Evolutionary conservation across 768 basidiomycete species (phyloP), one percentile per base, ranked within the genome.

Genomic region (Daedaleopsis sinensis): DNA sequence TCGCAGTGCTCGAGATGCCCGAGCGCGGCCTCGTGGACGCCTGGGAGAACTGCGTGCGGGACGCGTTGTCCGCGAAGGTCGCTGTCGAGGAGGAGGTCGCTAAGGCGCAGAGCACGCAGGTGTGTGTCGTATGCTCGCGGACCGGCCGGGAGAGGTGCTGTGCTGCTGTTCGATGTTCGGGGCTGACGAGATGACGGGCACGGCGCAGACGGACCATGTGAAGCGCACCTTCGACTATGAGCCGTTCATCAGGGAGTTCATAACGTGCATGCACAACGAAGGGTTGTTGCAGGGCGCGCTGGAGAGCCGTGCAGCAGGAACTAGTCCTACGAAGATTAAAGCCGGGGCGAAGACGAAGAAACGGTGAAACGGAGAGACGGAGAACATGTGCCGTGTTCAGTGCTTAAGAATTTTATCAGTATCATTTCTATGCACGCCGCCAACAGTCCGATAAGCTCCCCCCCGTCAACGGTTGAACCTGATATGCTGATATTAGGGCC

Each of bases 161-260:
- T 15, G 32, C 48, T 27, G 21, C n/a, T 16, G 44, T 10, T 54
- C n/a, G 8, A 11, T 16, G 21, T 35, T n/a, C 42, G 38, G 19
- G 39, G 32, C 24, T 36, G 50, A 24, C 21, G 37, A 23, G 38
- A 44, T 36, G 44, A 48, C 16, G 38, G n/a, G 43, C 39, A 1
- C n/a, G 23, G 23, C 19, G 50, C 66, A 86, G 86, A 79, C 78
- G 11, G 86, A 88, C 23, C 79, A 85, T 62, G 67, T 83, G 47
- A 84, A 82, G 54, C 74, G 87, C 15, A 86, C 85, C 11, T 83
- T 81, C 64, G 85, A 88, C 71, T 88, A 87, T 63, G 84, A 86
- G 66, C 84, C 84, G 0, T 87, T 88, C 71, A 72, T 86, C 35
- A 72, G 71, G n/a, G 76, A 73, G 38, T 86, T 82, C 61, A 63